These are phyloP conservation scores for Panus rudis DNA, from an alignment of 768 basidiomycete species.

Conservation along the genomic window DNA sequence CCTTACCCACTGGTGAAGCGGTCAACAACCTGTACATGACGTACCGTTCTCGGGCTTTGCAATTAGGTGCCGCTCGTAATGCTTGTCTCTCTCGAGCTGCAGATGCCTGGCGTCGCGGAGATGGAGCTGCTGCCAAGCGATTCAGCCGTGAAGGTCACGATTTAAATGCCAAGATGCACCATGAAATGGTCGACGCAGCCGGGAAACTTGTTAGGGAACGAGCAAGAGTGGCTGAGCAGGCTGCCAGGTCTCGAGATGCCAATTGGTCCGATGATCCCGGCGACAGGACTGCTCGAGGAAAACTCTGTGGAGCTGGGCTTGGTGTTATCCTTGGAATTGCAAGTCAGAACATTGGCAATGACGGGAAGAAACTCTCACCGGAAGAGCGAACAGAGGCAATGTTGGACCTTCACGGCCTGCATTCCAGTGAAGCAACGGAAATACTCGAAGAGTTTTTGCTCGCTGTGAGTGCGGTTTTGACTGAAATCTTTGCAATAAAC, in stretches of 20 bases:
- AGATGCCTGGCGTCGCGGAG: constrained; percentile 92
- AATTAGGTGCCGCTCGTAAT: constrained; percentile 90
- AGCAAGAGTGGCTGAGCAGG: constrained; percentile 65
- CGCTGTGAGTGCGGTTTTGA: constrained; percentile 59
- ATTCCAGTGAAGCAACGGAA: constrained; percentile 89
- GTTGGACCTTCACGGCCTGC: constrained; percentile 89
- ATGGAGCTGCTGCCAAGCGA: constrained; percentile 91
- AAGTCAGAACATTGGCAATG: constrained; percentile 34
- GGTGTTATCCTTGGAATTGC: constrained; percentile 89
- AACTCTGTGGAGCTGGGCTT: constrained; percentile 68
- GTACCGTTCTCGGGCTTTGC: constrained; percentile 81
- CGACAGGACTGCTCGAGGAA: constrained; percentile 71
- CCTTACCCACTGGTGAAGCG: constrained; percentile 77
- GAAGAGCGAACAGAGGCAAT: constrained; percentile 88
- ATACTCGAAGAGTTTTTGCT: constrained; percentile 85
- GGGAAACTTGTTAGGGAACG: constrained; percentile 81
- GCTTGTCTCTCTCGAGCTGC: constrained; percentile 92
- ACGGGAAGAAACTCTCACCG: constrained; percentile 53
- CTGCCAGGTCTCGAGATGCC: constrained; percentile 61
- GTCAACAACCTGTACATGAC: constrained; percentile 81
- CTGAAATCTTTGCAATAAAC: not conserved
- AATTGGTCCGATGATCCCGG: constrained; percentile 79
- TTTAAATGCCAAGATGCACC: constrained; percentile 83
- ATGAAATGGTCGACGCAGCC: constrained; percentile 82
- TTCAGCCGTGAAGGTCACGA: constrained; percentile 94